A percentile compares a stretch with the other conserved stretches of the same genome.
phyloP scores from a whole-genome alignment of 495 filamentous ascomycete species.

The Neurospora sp. region DNA sequence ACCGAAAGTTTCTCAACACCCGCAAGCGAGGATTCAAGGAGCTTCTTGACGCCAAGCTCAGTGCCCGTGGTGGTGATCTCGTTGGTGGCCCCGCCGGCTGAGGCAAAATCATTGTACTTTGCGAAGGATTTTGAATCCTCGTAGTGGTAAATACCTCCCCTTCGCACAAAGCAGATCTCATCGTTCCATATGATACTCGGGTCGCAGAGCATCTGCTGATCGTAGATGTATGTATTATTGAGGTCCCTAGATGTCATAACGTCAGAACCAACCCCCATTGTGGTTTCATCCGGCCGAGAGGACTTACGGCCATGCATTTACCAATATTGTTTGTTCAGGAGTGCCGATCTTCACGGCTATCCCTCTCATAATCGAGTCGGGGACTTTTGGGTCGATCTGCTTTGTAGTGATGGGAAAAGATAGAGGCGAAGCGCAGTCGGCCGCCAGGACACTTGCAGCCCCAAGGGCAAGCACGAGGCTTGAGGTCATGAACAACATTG shows the following conservation, averaged over 20 bases:
- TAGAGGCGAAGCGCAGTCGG: neutral
- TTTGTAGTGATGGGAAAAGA: constrained; percentile 13
- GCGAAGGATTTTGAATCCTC: constrained; percentile 8
- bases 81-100: constrained; percentile 9
- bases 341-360: constrained; percentile 12
- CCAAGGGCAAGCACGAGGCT: neutral
- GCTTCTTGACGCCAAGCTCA: constrained; percentile 9
- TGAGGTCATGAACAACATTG: neutral
- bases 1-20: constrained; percentile 2
- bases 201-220: constrained; percentile 10
- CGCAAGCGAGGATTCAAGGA: constrained; percentile 7
- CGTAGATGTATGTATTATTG: constrained; percentile 19
- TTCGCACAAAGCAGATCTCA: constrained; percentile 10
- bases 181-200: constrained; percentile 10
- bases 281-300: neutral
- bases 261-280: neutral
- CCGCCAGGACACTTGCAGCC: neutral
- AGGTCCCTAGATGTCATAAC: constrained; percentile 6
- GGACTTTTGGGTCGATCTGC: constrained; percentile 6
- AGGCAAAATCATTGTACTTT: constrained; percentile 7
- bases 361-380: constrained; percentile 15
- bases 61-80: constrained; percentile 6
- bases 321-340: constrained; percentile 11
- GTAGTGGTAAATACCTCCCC: constrained; percentile 9
- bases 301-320: constrained; percentile 16